phyloP scores from a whole-genome alignment of 2,329 filamentous ascomycete genomes.

The Furcasterigmium sp. region DNA sequence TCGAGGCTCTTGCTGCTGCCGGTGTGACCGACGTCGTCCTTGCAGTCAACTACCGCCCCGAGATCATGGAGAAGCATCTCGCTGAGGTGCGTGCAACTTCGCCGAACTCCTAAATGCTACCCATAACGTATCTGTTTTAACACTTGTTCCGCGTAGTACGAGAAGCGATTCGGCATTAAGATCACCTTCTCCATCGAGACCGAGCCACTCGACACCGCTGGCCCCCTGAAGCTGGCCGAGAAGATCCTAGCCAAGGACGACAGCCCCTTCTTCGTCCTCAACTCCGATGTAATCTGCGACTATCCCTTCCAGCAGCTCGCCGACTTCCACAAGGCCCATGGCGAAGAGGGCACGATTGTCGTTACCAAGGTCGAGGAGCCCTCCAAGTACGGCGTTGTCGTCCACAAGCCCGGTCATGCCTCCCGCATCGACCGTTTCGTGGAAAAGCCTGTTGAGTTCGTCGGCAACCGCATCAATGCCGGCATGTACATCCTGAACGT shows the following conservation, averaged over 20 bases:
- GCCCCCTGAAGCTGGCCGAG: slow-evolving; percentile 92
- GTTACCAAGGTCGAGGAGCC: slow-evolving; percentile 99
- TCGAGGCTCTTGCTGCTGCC: slow-evolving; percentile 87
- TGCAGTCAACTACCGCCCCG: slow-evolving; percentile 96
- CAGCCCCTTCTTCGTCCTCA: slow-evolving; percentile 93
- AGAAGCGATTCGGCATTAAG: slow-evolving; percentile 85
- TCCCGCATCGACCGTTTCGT: slow-evolving; percentile 97
- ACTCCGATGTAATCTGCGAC: slow-evolving; percentile 97
- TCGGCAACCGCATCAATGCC: slow-evolving; percentile 97
- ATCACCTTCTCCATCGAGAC: slow-evolving; percentile 97
- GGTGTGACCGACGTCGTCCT: slow-evolving; percentile 97
- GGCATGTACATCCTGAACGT: slow-evolving; percentile 98
- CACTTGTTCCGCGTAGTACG: slow-evolving; percentile 55
- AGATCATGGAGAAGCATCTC: slow-evolving; percentile 93
- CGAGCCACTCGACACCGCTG: slow-evolving; percentile 91
- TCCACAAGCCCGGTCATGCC: slow-evolving; percentile 89
- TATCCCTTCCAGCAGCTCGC: slow-evolving; percentile 90
- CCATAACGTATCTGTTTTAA: no score
- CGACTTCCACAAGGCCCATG: slow-evolving; percentile 88
- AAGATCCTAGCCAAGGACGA: slow-evolving; percentile 90
- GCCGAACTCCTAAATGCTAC: slow-evolving; percentile 1
- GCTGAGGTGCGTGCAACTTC: slow-evolving; percentile 80
- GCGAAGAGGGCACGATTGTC: slow-evolving; percentile 93
- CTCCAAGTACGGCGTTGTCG: slow-evolving; percentile 97
- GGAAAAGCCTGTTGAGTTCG: slow-evolving; percentile 98